These are phyloP conservation scores for Hyaloperonospora brassicae DNA, from an alignment of 352 stramenopile species.

Conservation along the genomic window DNA sequence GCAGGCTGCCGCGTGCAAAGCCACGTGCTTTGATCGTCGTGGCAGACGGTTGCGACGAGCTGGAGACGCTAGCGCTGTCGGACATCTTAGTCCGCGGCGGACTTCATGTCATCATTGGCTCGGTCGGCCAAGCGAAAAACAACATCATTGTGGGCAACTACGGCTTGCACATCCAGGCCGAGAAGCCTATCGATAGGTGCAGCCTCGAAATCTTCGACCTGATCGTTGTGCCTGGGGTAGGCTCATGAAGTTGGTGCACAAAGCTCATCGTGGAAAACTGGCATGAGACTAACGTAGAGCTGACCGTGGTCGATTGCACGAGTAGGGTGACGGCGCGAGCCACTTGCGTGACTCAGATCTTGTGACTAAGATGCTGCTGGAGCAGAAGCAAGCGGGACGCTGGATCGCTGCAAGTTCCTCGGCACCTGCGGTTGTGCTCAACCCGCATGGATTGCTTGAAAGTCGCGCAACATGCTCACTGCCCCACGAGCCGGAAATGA, in stretches of 20 bases:
- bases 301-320: neutral
- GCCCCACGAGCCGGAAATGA: constrained; percentile 35
- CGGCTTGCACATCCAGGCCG: constrained; percentile 50
- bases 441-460: constrained; percentile 34
- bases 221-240: constrained; percentile 62
- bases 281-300: no score
- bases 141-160: constrained; percentile 61
- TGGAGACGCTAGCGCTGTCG: constrained; percentile 56
- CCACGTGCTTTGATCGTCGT: constrained; percentile 54
- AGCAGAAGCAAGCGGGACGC: constrained; percentile 39
- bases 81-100: constrained; percentile 50
- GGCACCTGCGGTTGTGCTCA: constrained; percentile 41
- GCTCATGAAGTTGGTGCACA: constrained; percentile 2
- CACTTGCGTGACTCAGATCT: constrained; percentile 49
- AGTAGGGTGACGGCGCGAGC: constrained; percentile 36
- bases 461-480: constrained; percentile 46
- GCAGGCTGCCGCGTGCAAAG: constrained; percentile 33
- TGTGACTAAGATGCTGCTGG: constrained; percentile 53
- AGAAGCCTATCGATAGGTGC: constrained; percentile 60
- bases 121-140: constrained; percentile 40
- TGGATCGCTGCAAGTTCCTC: constrained; percentile 49
- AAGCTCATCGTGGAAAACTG: neutral
- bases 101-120: constrained; percentile 49
- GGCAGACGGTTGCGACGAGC: constrained; percentile 55
- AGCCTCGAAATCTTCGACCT: constrained; percentile 56